A percentile compares a stretch with the other conserved stretches of the same genome.
Evolutionary conservation across 495 filamentous ascomycete genomes (phyloP).

Genomic region (Tetracladium setigerum): DNA sequence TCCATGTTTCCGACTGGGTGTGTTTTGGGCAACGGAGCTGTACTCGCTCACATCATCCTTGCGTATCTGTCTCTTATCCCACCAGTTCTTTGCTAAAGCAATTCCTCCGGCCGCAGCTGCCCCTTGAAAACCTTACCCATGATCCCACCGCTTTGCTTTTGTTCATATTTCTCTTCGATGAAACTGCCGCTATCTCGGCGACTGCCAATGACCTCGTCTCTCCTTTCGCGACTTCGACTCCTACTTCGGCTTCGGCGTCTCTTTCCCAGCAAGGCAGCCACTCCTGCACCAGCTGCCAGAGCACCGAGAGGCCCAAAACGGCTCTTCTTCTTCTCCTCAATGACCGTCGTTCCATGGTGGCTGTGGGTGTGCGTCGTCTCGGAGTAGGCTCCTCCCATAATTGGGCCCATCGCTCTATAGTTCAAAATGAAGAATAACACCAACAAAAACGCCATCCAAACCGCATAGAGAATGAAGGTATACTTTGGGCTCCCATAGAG

Average conservation of each 20-base stretch:
- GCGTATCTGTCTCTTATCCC: conserved; percentile 46
- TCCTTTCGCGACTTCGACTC: conserved; percentile 23
- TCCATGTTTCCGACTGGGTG: conserved; percentile 34
- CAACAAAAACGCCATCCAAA: conserved; percentile 62
- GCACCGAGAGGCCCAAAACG: conserved; percentile 26
- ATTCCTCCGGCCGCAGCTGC: conserved; percentile 61
- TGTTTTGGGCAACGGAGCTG: conserved; percentile 44
- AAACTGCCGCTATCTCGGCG: conserved; percentile 38
- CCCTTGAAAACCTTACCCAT: conserved; percentile 59
- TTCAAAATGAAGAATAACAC: conserved; percentile 63
- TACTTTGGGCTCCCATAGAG: conserved; percentile 84
- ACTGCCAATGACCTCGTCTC: conserved; percentile 40
- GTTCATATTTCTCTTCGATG: conserved; percentile 48
- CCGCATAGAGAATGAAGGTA: conserved; percentile 76
- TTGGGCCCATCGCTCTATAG: conserved; percentile 9
- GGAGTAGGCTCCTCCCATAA: conserved; percentile 22
- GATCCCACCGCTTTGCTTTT: conserved; percentile 43
- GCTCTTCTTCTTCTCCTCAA: conserved; percentile 15
- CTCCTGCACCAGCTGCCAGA: conserved; percentile 52
- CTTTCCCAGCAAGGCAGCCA: conserved; percentile 46
- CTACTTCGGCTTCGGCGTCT: conserved; percentile 21
- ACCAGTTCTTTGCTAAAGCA: conserved; percentile 54
- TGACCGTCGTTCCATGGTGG: conserved; percentile 23
- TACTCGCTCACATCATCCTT: conserved; percentile 55
- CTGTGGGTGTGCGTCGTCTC: conserved; percentile 12